A percentile compares a stretch with the other conserved stretches of the same genome.
Evolutionary conservation across 345 rosid species (phyloP).

Genomic region (Anacardium occidentale): DNA sequence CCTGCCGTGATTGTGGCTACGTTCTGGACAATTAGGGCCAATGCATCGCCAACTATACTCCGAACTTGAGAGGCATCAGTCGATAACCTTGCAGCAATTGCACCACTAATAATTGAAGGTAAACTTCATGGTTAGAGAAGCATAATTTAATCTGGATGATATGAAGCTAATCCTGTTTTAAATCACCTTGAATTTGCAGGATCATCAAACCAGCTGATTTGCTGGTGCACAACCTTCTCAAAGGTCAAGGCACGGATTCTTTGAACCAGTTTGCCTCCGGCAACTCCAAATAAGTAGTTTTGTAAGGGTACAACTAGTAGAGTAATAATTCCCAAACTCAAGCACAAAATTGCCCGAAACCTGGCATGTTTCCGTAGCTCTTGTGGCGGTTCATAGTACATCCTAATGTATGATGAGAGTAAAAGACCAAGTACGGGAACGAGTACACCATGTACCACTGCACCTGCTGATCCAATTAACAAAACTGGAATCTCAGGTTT

Average conservation of each 20-base stretch:
- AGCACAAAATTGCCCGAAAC: conserved; percentile 51
- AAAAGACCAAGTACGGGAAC: conserved; percentile 76
- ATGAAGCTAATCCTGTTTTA: background rate
- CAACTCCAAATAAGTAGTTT: conserved; percentile 68
- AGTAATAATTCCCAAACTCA: conserved; percentile 37
- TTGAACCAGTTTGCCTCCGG: conserved; percentile 70
- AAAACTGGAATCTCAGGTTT: conserved; percentile 65
- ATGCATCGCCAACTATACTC: conserved; percentile 62
- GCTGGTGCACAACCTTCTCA: conserved; percentile 76
- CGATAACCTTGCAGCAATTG: conserved; percentile 65
- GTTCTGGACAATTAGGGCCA: conserved; percentile 54
- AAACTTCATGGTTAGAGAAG: background rate
- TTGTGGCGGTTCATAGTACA: conserved; percentile 52
- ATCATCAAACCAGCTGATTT: conserved; percentile 87
- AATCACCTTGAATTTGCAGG: conserved; percentile 65
- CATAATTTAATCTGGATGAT: background rate
- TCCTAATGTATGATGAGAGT: conserved; percentile 58
- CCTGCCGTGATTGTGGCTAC: conserved; percentile 46
- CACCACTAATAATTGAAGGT: conserved; percentile 36
- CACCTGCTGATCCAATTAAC: conserved; percentile 58
- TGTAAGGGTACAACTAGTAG: conserved; percentile 52
- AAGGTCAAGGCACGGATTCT: conserved; percentile 70
- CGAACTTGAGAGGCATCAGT: conserved; percentile 59
- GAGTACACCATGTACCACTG: conserved; percentile 54
- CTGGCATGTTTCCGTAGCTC: conserved; percentile 52